Conservation (phyloP, 257 asterid genomes). For the Capsicum rhomboideum region DNA sequence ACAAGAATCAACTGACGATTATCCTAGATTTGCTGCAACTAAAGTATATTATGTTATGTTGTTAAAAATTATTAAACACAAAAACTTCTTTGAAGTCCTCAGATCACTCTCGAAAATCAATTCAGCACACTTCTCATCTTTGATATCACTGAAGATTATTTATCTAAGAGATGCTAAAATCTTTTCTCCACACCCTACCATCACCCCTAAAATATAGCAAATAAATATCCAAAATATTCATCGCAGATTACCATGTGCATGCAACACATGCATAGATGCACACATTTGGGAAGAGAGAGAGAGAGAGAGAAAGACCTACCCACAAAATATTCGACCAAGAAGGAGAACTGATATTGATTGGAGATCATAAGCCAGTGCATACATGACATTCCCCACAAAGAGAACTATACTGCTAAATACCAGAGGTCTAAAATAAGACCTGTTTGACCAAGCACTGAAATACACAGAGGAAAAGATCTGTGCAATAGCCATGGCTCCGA, state of each 20-base stretch:
- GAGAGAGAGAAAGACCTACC: constrained; percentile 41
- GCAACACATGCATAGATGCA: neutral
- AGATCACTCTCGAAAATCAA: neutral
- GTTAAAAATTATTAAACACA: neutral
- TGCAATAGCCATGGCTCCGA: constrained; percentile 98
- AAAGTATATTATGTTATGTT: neutral
- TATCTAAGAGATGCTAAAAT: neutral
- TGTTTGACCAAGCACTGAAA: constrained; percentile 99
- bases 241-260: neutral
- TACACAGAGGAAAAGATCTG: constrained; percentile 95
- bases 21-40: neutral
- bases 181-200: neutral
- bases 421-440: constrained; percentile 83
- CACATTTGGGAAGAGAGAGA: neutral
- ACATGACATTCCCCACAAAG: constrained; percentile 60
- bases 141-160: neutral
- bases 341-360: constrained; percentile 61
- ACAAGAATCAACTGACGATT: neutral
- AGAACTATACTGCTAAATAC: constrained; percentile 87
- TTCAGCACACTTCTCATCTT: neutral
- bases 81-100: neutral
- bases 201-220: neutral
- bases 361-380: constrained; percentile 88
- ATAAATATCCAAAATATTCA: neutral
- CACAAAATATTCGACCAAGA: constrained; percentile 81